Evolutionary conservation across 1,284 basidiomycete genomes (phyloP), one percentile per base, ranked within the genome.

Genomic region (Cryptococcus sp.): DNA sequence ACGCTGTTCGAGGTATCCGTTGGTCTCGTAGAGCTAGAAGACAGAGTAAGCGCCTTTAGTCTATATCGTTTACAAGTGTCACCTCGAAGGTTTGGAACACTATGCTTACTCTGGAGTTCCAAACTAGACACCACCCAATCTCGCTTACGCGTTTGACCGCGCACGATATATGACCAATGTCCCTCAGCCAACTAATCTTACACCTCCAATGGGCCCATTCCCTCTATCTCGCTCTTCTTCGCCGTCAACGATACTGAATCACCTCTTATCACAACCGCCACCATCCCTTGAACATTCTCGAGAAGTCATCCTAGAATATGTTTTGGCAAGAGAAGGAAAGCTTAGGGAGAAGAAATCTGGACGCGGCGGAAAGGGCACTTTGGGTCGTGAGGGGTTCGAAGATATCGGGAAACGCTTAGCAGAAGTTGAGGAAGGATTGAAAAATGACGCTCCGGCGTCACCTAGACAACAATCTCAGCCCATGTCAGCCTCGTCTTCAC

Each of bases 231-330:
- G 68, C 1, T 74, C 75, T 1, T 64, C 70, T 3, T 69, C 72
- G 0, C 66, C 72, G 1, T 52, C 64, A 16, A 67, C 73, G 0
- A 64, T 75, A 29, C 60, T 77, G 3, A 57, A 63, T 38, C 72
- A 73, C 47, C 66, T 77, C 40, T 48, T 72, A 3, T 70, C 69
- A 0, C 55, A 67, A 15, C 73, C 75, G 0, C 52, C 64, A 1
- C 73, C 75, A 3, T 62, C 70, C 16, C 58, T 78, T 15, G 69
- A 72, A 44, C 69, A 73, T 29, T 73, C 74, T 5, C 66, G 76
- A 8, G 72, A 78, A 59, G 70, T 76, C 55, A 69, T 78, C n/a
- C 66, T 77, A 19, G 77, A 78, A 52, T 78, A 73, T 57, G 69
- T 72, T 0, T 63, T 75, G 6, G 64, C 63, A 3, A 56, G 75